phyloP scores from a whole-genome alignment of 805 yeast genomes.

The Komagataella pseudopastoris region DNA sequence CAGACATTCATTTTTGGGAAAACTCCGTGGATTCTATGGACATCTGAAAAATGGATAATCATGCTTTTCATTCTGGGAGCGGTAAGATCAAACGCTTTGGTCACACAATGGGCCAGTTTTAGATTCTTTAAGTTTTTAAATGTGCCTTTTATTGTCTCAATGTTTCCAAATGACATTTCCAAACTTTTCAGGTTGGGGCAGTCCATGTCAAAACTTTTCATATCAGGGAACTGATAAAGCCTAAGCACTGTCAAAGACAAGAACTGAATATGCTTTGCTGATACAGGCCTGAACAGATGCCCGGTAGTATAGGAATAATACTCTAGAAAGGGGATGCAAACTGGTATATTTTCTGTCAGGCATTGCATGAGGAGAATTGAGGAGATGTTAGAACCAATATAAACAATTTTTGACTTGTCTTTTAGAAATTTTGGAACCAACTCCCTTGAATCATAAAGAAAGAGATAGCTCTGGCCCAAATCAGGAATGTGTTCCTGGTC shows the following conservation, averaged over 20 bases:
- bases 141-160: not conserved
- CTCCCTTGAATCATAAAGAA: not conserved
- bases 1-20: not conserved
- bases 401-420: not conserved
- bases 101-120: not conserved
- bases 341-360: not conserved
- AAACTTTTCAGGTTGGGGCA: not conserved
- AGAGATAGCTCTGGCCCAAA: not conserved
- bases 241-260: not conserved
- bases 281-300: not conserved
- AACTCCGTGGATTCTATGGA: not conserved
- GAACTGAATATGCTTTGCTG: not conserved
- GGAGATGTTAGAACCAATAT: not conserved
- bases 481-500: not conserved
- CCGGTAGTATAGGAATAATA: not conserved
- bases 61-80: not conserved
- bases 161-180: not conserved
- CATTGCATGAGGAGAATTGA: not conserved
- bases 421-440: not conserved
- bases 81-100: not conserved
- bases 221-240: not conserved
- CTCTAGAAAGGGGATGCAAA: not conserved
- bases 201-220: not conserved
- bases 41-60: not conserved
- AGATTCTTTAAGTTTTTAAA: not conserved